A percentile compares a stretch with the other conserved stretches of the same genome.
phyloP scores from a whole-genome alignment of 2,329 filamentous ascomycete genomes.

The Mycocentrospora acerina region DNA sequence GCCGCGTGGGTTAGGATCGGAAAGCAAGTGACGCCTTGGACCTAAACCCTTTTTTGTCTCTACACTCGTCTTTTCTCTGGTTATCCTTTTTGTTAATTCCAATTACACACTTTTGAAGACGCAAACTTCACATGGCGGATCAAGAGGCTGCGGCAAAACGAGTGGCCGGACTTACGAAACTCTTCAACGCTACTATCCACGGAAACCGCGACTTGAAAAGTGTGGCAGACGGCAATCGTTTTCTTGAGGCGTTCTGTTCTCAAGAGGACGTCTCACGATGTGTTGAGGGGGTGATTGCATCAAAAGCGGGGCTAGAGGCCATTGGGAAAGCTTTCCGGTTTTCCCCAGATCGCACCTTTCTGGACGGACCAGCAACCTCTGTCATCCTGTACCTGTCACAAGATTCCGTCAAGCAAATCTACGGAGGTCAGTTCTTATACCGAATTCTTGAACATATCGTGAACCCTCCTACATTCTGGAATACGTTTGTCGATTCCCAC shows the following conservation, averaged over 20 bases:
- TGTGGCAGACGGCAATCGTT: constrained; percentile 45
- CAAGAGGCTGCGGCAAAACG: constrained; percentile 24
- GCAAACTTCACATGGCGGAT: constrained; percentile 15
- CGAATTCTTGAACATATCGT: constrained; percentile 51
- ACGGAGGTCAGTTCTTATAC: constrained; percentile 53
- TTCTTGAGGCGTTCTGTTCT: constrained; percentile 52
- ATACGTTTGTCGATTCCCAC: constrained; percentile 44
- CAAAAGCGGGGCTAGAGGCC: constrained; percentile 26
- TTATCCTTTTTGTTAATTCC: no score
- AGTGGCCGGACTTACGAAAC: constrained; percentile 36
- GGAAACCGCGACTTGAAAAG: constrained; percentile 44
- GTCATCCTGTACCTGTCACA: constrained; percentile 45
- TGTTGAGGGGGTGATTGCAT: constrained; percentile 37
- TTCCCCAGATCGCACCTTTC: constrained; percentile 46
- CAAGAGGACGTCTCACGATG: constrained; percentile 46
- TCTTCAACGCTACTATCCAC: constrained; percentile 44
- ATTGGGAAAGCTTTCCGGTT: constrained; percentile 49
- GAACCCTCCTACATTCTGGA: constrained; percentile 59
- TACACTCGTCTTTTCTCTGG: no score
- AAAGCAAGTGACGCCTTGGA: no score
- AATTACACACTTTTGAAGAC: not conserved
- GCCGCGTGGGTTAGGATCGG: no score
- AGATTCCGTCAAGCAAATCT: constrained; percentile 51
- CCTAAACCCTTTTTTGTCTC: no score
- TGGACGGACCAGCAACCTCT: constrained; percentile 43